These are phyloP conservation scores for Moesziomyces globuligerus DNA, from an alignment of 1,284 basidiomycete genomes.

Conservation along the genomic window DNA sequence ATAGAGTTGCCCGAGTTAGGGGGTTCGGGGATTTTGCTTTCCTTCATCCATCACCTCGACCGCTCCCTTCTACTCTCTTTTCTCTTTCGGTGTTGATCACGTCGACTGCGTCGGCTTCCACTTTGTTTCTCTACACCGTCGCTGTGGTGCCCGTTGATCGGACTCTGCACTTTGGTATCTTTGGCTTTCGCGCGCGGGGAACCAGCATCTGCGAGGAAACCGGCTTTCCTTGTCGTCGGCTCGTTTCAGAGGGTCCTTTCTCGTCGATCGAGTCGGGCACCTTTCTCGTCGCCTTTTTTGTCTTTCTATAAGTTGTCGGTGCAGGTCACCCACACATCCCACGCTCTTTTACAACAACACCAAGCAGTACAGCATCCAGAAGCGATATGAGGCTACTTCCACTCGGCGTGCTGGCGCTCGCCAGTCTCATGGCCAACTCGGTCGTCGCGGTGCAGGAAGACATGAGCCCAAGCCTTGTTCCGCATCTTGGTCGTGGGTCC, in stretches of 20 bases:
- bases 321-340: slow-evolving; percentile 21
- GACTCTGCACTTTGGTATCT: slow-evolving; percentile 3
- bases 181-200: background rate
- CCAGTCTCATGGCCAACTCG: slow-evolving; percentile 22
- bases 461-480: background rate
- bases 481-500: background rate
- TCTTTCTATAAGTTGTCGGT: slow-evolving; percentile 10
- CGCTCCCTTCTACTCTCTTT: background rate
- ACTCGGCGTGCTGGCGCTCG: slow-evolving; percentile 25
- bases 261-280: slow-evolving; percentile 1
- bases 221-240: background rate
- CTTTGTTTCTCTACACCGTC: background rate
- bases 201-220: background rate
- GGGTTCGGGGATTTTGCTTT: background rate
- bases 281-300: slow-evolving; percentile 2
- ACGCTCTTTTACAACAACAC: slow-evolving; percentile 6
- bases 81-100: background rate
- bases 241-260: too few species aligned
- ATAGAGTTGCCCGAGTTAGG: background rate
- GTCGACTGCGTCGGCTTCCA: slow-evolving; percentile 14
- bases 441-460: slow-evolving; percentile 13
- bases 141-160: slow-evolving; percentile 36
- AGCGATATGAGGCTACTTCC: slow-evolving; percentile 29
- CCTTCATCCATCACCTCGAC: slow-evolving; percentile 8
- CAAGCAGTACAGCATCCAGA: background rate